Conservation (phyloP, 2,329 filamentous ascomycete species). For the Talaromyces marneffei region DNA sequence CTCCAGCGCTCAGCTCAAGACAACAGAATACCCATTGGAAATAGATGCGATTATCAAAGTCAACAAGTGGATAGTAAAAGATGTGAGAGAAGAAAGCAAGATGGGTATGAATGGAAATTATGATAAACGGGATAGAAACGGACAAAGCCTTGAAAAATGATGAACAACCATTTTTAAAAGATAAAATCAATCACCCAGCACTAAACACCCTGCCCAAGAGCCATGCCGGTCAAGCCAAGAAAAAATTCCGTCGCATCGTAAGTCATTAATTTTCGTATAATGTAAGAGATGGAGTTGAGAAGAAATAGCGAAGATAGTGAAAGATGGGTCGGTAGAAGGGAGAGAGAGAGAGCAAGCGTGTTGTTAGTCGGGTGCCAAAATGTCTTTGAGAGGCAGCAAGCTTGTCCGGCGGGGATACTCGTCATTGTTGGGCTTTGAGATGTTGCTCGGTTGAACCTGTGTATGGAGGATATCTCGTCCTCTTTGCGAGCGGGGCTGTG, state of each 20-base stretch:
- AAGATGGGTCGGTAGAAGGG: background rate
- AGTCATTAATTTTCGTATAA: slow-evolving; percentile 6
- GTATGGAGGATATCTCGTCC: slow-evolving; percentile 16
- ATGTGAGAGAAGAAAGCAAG: background rate
- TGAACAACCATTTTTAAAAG: background rate
- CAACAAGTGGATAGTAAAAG: background rate
- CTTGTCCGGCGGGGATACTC: slow-evolving; percentile 10
- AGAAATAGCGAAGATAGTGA: background rate
- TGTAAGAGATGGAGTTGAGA: background rate
- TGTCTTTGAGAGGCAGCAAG: slow-evolving; percentile 12
- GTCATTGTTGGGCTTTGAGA: slow-evolving; percentile 1
- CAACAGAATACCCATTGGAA: background rate
- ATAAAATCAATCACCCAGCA: background rate
- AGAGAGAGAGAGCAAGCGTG: background rate
- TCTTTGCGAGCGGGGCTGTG: slow-evolving; percentile 4
- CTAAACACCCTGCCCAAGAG: background rate
- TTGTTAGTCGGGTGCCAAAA: slow-evolving; percentile 3
- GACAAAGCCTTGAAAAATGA: no score
- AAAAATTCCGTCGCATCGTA: slow-evolving; percentile 12
- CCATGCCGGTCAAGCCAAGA: background rate
- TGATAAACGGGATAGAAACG: no score
- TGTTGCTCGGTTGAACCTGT: slow-evolving; percentile 10
- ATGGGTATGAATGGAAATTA: background rate
- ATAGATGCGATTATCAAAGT: background rate
- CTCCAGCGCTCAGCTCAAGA: background rate